Base-by-base conservation (phyloP, 371 early-diverging fungal species). In the Funneliformis caledonium region DNA sequence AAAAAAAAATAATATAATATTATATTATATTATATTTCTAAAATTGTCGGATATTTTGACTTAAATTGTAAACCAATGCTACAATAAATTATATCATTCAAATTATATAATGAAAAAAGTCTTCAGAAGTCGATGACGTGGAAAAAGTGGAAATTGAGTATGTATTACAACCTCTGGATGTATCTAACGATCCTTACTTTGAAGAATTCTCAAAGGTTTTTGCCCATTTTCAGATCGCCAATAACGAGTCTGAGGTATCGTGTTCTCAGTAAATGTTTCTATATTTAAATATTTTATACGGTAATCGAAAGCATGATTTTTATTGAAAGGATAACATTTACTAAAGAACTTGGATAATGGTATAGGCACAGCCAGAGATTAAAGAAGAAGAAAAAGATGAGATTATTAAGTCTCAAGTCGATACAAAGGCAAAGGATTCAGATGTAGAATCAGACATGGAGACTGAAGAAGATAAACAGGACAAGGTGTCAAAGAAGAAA, bases 401-500 rank as follows among this genome's bases (percentile, higher is more conserved):
- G 4, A 79, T 73, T 16, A 81, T 70, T 26, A 83, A 75, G 26
- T 59, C 68, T 43, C 83, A 81, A 4, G 43, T 42, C 47, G 81
- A 82, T 45, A 78, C 81, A 12, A 72, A 67, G 70, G 74, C 72
- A 4, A 84, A 84, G 26, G 83, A 85, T 56, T 80, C 81, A 2
- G 85, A 78, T 37, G 42, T 81, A 16, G 85, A 70, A 33, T 81
- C 83, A 4, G 82, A 81, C 47, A 83, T 82, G 0, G 89, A 86
- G 10, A 82, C 83, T 48, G 88, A 85, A 5, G 88, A 88, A 72
- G 81, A 83, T n/a, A 85, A 82, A 26, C 83, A 85, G n/a, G 74
- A 87, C 4, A 82, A 81, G 33, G 80, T 89, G 33, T 88, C 84
- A 64, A 91, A 90, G 83, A 92, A 90, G 84, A 91, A 92, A 80